Conservation (phyloP, 169 alveolate species). For the Cyclospora cayetanensis region DNA sequence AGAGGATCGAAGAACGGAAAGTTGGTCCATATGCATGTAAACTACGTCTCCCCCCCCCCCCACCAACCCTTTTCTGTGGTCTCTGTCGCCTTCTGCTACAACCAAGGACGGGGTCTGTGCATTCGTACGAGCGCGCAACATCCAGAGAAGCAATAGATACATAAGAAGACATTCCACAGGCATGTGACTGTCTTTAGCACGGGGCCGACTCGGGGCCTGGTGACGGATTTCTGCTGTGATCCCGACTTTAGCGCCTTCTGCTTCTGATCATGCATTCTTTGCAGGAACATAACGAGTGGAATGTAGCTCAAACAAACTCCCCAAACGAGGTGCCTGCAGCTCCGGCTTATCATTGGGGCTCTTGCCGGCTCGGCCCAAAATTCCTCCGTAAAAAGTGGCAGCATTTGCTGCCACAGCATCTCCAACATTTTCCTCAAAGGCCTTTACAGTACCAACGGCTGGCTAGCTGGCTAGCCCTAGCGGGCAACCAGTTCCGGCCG, state of each 20-base stretch:
- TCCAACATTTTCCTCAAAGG: slow-evolving; percentile 36
- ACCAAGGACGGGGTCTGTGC: not conserved
- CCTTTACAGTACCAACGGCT: no score
- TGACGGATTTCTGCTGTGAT: not conserved
- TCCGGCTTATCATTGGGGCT: slow-evolving; percentile 63
- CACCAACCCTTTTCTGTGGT: no score
- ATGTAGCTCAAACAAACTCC: slow-evolving; percentile 55
- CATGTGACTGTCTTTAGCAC: slow-evolving; percentile 52
- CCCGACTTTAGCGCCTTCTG: slow-evolving; percentile 6
- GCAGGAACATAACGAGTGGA: slow-evolving; percentile 29
- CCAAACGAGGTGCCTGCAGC: slow-evolving; percentile 65
- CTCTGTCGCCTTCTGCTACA: no score
- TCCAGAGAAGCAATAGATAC: slow-evolving; percentile 46
- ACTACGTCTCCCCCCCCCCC: no score
- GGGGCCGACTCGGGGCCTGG: slow-evolving; percentile 24
- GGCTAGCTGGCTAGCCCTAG: no score
- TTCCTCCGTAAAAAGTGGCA: slow-evolving; percentile 59
- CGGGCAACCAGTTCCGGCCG: no score
- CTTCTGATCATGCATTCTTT: slow-evolving; percentile 28
- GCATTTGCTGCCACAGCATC: slow-evolving; percentile 56
- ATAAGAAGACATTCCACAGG: slow-evolving; percentile 59
- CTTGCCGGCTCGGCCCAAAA: slow-evolving; percentile 61
- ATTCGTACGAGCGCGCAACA: slow-evolving; percentile 48
- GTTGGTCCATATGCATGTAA: no score
- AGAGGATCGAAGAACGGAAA: no score